Conservation (phyloP, 148 eudicot genomes). For the Silene conica region DNA sequence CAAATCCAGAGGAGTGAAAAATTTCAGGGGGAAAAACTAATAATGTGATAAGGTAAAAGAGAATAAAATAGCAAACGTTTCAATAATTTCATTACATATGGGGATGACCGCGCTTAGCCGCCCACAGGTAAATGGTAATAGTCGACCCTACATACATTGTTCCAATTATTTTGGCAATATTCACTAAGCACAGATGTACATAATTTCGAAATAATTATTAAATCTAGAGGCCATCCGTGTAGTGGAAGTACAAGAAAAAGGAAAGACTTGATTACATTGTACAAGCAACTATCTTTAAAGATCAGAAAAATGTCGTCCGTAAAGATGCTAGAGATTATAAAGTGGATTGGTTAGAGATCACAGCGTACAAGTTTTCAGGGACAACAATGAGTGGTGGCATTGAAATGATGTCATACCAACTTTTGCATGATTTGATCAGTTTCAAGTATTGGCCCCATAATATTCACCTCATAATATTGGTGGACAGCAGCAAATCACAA, state of each 20-base stretch:
- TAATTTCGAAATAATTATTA: not conserved
- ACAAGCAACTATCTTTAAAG: constrained; percentile 18
- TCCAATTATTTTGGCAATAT: not conserved
- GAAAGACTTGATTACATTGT: constrained; percentile 8
- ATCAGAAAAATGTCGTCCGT: constrained; percentile 10
- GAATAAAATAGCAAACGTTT: no score
- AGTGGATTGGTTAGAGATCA: constrained; percentile 19
- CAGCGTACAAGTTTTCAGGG: constrained; percentile 13
- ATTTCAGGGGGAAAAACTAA: no score
- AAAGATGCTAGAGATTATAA: constrained; percentile 14
- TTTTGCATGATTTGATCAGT: constrained; percentile 13
- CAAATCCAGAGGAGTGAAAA: no score
- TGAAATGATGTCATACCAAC: constrained; percentile 26
- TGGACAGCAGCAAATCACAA: constrained; percentile 16
- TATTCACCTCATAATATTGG: constrained; percentile 10
- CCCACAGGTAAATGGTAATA: no score
- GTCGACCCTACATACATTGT: not conserved
- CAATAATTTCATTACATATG: no score
- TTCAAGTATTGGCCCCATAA: constrained; percentile 13
- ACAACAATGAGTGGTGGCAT: constrained; percentile 23
- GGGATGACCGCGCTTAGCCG: no score
- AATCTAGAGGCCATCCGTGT: constrained; percentile 24
- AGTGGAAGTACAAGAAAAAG: constrained; percentile 25
- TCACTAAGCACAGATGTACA: not conserved
- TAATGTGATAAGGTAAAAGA: no score